Conservation (phyloP, 1,284 basidiomycete species). For the Boletus smithii region DNA sequence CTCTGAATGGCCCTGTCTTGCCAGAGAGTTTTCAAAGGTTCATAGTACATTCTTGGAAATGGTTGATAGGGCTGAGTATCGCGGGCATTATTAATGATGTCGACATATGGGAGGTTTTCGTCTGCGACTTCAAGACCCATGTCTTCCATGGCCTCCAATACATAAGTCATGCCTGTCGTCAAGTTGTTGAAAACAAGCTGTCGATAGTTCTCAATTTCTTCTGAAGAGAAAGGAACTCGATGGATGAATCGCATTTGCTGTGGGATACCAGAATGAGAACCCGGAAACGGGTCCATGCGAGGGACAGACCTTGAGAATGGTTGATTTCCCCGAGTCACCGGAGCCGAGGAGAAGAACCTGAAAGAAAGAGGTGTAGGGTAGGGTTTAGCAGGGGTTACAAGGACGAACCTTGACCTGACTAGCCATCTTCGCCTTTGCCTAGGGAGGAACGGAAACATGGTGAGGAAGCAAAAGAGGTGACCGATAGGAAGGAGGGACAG, state of each 20-base stretch:
- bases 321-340: constrained; percentile 92
- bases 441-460: constrained; percentile 1
- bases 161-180: constrained; percentile 76
- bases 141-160: constrained; percentile 88
- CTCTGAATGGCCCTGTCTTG: constrained; percentile 70
- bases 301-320: constrained; percentile 71
- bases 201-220: constrained; percentile 78
- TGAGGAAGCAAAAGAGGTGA: neutral
- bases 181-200: constrained; percentile 92
- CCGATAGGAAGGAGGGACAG: constrained; percentile 25
- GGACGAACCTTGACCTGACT: constrained; percentile 72
- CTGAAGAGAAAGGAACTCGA: constrained; percentile 67
- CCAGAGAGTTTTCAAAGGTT: constrained; percentile 76
- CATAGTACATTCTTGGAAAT: constrained; percentile 64
- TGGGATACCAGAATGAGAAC: neutral
- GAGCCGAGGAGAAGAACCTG: constrained; percentile 88
- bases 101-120: constrained; percentile 52
- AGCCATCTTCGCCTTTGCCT: constrained; percentile 68
- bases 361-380: constrained; percentile 9
- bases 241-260: constrained; percentile 91
- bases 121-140: constrained; percentile 73
- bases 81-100: constrained; percentile 63
- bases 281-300: constrained; percentile 2
- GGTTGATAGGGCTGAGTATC: constrained; percentile 79
- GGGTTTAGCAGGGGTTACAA: neutral